Evolutionary conservation across 805 yeast species (phyloP).

Genomic region (Candida multigemmis): DNA sequence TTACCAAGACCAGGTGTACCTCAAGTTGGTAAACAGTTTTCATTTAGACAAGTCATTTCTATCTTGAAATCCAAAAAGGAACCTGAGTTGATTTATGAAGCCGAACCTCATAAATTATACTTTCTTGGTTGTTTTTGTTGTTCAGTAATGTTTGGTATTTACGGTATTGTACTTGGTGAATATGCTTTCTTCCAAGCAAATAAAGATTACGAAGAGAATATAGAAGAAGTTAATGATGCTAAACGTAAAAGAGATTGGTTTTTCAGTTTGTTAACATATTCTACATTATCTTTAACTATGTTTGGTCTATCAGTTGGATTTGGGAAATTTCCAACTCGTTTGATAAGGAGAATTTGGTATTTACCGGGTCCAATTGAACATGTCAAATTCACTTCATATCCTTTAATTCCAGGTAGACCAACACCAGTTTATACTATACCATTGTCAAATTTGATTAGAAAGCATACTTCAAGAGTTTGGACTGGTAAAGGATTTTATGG

Average conservation of each 20-base stretch:
- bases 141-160: constrained; percentile 61
- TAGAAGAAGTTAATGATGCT: constrained; percentile 33
- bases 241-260: constrained; percentile 32
- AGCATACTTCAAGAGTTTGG: constrained; percentile 61
- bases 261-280: constrained; percentile 16
- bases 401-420: constrained; percentile 64
- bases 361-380: constrained; percentile 54
- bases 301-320: constrained; percentile 20
- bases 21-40: constrained; percentile 46
- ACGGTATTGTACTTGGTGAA: constrained; percentile 54
- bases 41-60: constrained; percentile 54
- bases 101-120: constrained; percentile 75
- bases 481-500: constrained; percentile 88
- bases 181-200: constrained; percentile 44
- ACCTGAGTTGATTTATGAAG: constrained; percentile 74
- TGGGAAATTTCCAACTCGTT: constrained; percentile 51
- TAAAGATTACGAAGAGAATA: constrained; percentile 45
- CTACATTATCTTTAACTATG: constrained; percentile 17
- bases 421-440: constrained; percentile 71
- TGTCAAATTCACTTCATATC: constrained; percentile 64
- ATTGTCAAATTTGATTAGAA: constrained; percentile 42
- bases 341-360: constrained; percentile 70
- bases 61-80: constrained; percentile 42
- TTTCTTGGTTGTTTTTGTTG: constrained; percentile 61
- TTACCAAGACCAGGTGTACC: constrained; percentile 77